Evolutionary conservation across 2,329 filamentous ascomycete genomes (phyloP), one percentile per base, ranked within the genome.

Genomic region (Pseudopithomyces maydicus): DNA sequence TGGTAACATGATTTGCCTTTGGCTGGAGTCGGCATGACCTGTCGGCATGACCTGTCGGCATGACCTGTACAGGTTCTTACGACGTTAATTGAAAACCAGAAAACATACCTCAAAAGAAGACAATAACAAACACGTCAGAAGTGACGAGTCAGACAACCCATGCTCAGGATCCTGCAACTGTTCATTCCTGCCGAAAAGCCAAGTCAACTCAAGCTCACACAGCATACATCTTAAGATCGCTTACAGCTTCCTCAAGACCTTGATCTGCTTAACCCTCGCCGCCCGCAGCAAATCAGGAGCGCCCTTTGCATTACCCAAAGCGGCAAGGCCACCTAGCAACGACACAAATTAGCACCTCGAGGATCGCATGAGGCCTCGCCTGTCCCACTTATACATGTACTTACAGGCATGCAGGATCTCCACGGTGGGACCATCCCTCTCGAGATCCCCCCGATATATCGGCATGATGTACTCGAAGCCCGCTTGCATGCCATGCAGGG

Each of bases 321-420:
- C 59, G 19, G 64, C 64, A 39, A 66, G 46, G 4, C 62, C 47
- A 50, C 47, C 47, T 42, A n/a, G 33, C 15, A 41, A 20, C 12
- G 8, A 29, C 22, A 22, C n/a, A 46, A 8, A 20, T 36, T 35
- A 47, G 44, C 12, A 20, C 14, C 29, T 23, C 29, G 10, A 29
- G 7, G 6, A 19, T 10, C 3, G 3, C 17, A 17, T 11, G 14
- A 36, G n/a, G 11, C 14, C 3, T n/a, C 35, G 15, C n/a, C 35
- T 4, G 19, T 10, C 20, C 15, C 43, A 26, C 19, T 26, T 20
- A 14, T 5, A 6, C 22, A 11, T 17, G 14, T 6, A 32, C 47
- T 42, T 58, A 42, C 39, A 61, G 26, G 64, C 64, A 41, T 39
- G 48, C 8, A 64, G 43, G 29, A 63, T 61, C n/a, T 66, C 64